These are phyloP conservation scores for Eragrostis curvula DNA, from an alignment of 176 grass and related monocot genomes.

Conservation along the genomic window DNA sequence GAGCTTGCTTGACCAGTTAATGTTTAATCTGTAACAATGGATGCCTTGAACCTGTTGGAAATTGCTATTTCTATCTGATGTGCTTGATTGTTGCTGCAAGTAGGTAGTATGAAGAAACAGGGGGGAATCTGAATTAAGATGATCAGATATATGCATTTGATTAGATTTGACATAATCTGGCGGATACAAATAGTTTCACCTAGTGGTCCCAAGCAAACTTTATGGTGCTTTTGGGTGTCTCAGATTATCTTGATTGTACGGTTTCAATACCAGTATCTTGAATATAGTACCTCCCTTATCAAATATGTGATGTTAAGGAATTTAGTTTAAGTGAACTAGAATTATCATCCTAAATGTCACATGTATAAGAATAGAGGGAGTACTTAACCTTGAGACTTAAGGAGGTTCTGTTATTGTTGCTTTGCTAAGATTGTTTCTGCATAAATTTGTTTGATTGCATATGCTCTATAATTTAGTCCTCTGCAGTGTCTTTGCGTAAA, in stretches of 20 bases:
- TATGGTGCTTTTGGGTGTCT: neutral
- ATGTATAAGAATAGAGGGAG: no score
- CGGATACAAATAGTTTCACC: neutral
- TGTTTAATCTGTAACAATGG: constrained; percentile 44
- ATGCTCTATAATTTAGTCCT: neutral
- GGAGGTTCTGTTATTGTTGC: neutral
- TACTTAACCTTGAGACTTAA: neutral
- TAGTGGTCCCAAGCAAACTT: neutral
- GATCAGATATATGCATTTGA: constrained; percentile 6
- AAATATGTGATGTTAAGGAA: no score
- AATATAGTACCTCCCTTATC: no score
- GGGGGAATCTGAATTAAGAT: neutral
- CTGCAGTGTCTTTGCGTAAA: neutral
- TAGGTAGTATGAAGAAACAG: neutral
- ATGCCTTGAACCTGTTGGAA: constrained; percentile 27
- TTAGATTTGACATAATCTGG: neutral
- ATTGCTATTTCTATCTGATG: neutral
- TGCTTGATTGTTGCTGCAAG: constrained; percentile 19
- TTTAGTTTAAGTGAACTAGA: no score
- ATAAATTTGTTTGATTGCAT: neutral
- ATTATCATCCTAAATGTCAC: no score
- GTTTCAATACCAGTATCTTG: neutral
- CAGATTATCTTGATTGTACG: neutral
- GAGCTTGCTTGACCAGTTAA: constrained; percentile 29
- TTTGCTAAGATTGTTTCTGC: neutral